Percentiles rank a stretch among this genome's conserved stretches.
These are phyloP conservation scores for Neocallimastix lanati DNA, from an alignment of 192 early-diverging fungal genomes.

Conservation along the genomic window DNA sequence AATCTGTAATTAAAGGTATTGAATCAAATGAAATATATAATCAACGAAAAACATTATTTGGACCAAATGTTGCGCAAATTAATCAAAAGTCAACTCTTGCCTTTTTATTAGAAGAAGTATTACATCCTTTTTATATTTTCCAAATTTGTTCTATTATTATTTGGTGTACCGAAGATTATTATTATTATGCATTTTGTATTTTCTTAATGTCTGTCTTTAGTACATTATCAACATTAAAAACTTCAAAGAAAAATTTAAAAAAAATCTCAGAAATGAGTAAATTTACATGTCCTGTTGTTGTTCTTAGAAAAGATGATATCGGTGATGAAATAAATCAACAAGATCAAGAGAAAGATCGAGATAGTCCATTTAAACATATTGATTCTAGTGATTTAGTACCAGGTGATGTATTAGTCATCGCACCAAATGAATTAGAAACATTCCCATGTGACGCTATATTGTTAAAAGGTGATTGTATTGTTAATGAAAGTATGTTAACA, in stretches of 20 bases:
- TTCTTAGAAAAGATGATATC: constrained; percentile 42
- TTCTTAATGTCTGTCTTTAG: constrained; percentile 67
- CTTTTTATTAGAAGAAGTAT: constrained; percentile 28
- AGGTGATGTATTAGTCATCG: constrained; percentile 66
- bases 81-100: constrained; percentile 18
- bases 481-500: constrained; percentile 86
- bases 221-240: constrained; percentile 58
- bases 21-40: not conserved
- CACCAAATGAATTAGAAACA: not conserved
- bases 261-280: constrained; percentile 73
- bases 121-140: constrained; percentile 38
- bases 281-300: constrained; percentile 60
- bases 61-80: constrained; percentile 22
- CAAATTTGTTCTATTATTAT: constrained; percentile 4
- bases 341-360: too few relatives aligned
- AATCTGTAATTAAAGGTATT: constrained; percentile 7
- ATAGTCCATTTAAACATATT: constrained; percentile 21
- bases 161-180: constrained; percentile 74
- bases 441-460: constrained; percentile 87
- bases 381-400: constrained; percentile 74
- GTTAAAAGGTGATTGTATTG: constrained; percentile 83
- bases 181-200: constrained; percentile 87
- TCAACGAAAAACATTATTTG: constrained; percentile 20
- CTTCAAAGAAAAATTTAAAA: constrained; percentile 38
- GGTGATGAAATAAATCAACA: too few relatives aligned